These are phyloP conservation scores for Leccinum cinnamomeum DNA, from an alignment of 1,284 basidiomycete genomes.

Conservation along the genomic window DNA sequence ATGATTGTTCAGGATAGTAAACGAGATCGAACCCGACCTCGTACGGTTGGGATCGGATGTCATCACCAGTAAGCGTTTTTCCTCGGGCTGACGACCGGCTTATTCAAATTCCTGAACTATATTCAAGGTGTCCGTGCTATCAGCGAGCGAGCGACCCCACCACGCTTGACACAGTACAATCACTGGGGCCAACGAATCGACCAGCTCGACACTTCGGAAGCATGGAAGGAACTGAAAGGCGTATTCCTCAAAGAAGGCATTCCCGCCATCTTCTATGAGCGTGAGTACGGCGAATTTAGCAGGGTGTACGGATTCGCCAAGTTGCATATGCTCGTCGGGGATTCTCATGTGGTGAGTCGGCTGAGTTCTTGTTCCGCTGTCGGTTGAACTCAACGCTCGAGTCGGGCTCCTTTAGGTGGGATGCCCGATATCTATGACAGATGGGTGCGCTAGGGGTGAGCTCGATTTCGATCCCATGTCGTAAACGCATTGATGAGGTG, in stretches of 20 bases:
- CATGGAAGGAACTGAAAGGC: constrained; percentile 70
- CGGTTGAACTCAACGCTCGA: background rate
- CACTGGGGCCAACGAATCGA: constrained; percentile 70
- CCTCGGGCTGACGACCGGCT: background rate
- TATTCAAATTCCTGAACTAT: constrained; percentile 1
- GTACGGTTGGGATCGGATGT: constrained; percentile 55
- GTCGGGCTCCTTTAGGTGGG: constrained; percentile 46
- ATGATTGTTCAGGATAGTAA: constrained; percentile 28
- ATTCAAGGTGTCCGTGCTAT: constrained; percentile 49
- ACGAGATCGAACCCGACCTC: constrained; percentile 54
- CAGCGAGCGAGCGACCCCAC: constrained; percentile 44
- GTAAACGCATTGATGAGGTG: constrained; percentile 2
- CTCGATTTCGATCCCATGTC: constrained; percentile 21
- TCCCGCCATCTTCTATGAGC: constrained; percentile 62
- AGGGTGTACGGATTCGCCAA: constrained; percentile 67
- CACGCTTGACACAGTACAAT: constrained; percentile 62
- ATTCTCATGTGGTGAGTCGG: constrained; percentile 55
- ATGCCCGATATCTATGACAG: constrained; percentile 78
- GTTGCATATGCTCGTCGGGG: constrained; percentile 56
- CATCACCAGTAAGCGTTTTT: constrained; percentile 44
- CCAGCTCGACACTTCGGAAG: constrained; percentile 63
- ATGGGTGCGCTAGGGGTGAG: constrained; percentile 68
- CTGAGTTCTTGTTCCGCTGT: background rate
- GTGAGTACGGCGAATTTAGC: constrained; percentile 56
- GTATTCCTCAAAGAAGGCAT: constrained; percentile 71